These are phyloP conservation scores for cucumber (Cucumis sativus) DNA, from an alignment of 306 rosid genomes.

Conservation along the genomic window DNA sequence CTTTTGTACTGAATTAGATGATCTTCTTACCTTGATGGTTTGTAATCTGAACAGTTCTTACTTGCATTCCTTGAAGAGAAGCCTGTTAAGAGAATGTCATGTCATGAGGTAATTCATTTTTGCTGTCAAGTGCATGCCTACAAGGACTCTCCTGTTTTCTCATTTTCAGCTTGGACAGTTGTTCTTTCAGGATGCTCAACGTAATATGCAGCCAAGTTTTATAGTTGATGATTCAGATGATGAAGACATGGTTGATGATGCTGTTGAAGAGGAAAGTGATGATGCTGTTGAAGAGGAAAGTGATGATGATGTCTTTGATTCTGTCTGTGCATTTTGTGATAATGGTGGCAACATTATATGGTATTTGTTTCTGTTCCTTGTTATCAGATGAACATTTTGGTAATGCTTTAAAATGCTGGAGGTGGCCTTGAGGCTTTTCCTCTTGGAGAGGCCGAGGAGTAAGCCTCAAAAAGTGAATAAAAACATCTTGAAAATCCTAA, in stretches of 20 bases:
- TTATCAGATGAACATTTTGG: neutral
- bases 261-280: no score
- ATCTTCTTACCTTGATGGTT: conserved; percentile 4
- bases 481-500: no score
- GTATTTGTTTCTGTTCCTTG: conserved; percentile 23
- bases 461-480: no score
- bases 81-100: conserved; percentile 25
- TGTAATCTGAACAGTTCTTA: conserved; percentile 51
- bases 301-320: conserved; percentile 59
- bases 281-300: conserved; percentile 46
- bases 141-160: neutral
- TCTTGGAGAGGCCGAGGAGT: no score
- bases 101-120: conserved; percentile 38
- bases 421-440: no score
- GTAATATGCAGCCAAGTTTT: conserved; percentile 42
- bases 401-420: no score
- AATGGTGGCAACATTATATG: conserved; percentile 69
- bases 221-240: conserved; percentile 58
- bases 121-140: neutral
- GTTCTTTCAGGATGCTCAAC: conserved; percentile 46
- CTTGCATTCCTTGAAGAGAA: conserved; percentile 36
- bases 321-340: conserved; percentile 83
- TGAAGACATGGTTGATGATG: conserved; percentile 30
- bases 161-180: neutral
- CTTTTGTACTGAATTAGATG: neutral